Percentiles rank a stretch among this genome's conserved stretches.
Conservation (phyloP, 1,284 basidiomycete genomes). For the Irpex sp. region DNA sequence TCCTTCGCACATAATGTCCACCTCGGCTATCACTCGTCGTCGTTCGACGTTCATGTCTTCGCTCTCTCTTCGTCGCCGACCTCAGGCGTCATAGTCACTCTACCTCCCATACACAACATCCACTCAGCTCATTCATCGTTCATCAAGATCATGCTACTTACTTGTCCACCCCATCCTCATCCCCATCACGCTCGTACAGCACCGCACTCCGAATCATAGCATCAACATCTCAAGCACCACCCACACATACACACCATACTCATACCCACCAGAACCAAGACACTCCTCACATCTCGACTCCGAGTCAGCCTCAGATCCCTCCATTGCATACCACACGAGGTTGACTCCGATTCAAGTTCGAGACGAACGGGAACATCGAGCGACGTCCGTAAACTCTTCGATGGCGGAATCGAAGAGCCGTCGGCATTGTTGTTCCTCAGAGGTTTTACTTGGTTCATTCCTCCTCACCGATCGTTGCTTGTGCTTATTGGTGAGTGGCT, state of each 20-base stretch:
- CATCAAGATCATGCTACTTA: not conserved
- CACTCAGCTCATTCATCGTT: not conserved
- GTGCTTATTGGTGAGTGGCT: not conserved
- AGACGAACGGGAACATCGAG: not conserved
- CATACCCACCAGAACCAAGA: too few species aligned
- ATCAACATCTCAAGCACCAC: not conserved
- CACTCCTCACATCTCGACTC: not conserved
- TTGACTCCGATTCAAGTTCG: not conserved
- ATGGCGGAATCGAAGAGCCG: not conserved
- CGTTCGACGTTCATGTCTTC: not conserved
- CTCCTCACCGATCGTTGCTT: not conserved
- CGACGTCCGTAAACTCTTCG: not conserved
- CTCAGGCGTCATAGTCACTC: not conserved
- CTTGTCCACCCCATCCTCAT: not conserved
- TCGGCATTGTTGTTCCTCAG: not conserved
- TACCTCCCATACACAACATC: not conserved
- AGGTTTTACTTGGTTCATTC: not conserved
- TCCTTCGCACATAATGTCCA: not conserved
- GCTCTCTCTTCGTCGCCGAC: not conserved
- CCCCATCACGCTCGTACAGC: not conserved
- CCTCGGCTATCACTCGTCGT: not conserved
- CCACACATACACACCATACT: too few species aligned
- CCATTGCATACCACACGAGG: not conserved
- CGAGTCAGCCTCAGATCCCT: not conserved
- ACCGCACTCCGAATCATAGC: not conserved